Evolutionary conservation across 2,329 filamentous ascomycete genomes (phyloP), one percentile per base, ranked within the genome.

Genomic region (Alternaria arborescens): DNA sequence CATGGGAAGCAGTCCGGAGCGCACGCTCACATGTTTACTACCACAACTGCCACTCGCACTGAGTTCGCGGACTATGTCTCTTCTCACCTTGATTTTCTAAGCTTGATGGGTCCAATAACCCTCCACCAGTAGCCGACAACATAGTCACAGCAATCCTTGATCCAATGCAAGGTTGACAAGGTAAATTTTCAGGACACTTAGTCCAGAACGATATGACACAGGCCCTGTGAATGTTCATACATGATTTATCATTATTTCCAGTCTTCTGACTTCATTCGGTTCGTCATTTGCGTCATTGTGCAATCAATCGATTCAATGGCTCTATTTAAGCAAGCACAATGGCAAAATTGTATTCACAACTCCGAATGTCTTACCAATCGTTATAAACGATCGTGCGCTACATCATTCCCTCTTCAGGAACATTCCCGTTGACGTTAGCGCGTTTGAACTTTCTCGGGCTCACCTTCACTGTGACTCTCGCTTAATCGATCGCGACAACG

Each of bases 401-500:
- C 22, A 4, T 10, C 46, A 12, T 3, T 24, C 8, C 2, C 5
- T 12, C 8, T 14, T 7, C 30, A 16, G 1, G 24, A 16, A 4
- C 2, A 3, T n/a, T 11, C 4, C 7, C 0, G 2, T 11, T 36
- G 10, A 16, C 5, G 1, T 12, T 16, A 12, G 32, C 3, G 46
- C 14, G 46, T 50, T 36, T 12, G 46, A 4, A 36, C 28, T 11
- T 11, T 12, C 6, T 8, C 6, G 5, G 5, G 24, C 14, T 50
- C 46, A 50, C 56, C 18, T 55, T 53, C 38, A 54, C 50, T 41
- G 24, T 30, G 22, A 30, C n/a, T 40, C 1, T 53, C 28, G 50
- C 54, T 52, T 54, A 42, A 6, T 14, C 46, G 50, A 58, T 48
- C 47, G 38, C 47, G 20, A 42, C 36, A 30, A 47, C 56, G 52